These are phyloP conservation scores for Eustoma russellianum DNA, from an alignment of 257 asterid genomes.

Conservation along the genomic window DNA sequence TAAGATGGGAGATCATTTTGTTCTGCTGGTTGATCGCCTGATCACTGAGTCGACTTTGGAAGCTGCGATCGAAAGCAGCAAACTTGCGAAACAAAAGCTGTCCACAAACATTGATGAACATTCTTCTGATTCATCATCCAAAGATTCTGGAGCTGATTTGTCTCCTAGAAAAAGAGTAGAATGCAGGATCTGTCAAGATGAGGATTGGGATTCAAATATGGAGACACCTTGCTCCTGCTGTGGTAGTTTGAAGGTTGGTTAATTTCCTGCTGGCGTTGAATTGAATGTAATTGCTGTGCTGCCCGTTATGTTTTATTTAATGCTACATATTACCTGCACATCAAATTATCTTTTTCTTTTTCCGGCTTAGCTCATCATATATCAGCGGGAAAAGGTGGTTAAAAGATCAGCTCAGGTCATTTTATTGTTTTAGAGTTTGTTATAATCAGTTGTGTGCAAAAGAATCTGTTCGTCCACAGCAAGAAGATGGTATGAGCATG, in stretches of 20 bases:
- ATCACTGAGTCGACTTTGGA: constrained; percentile 89
- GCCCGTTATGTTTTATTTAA: not conserved
- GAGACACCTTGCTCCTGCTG: constrained; percentile 96
- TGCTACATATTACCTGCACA: too few species aligned
- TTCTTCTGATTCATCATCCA: constrained; percentile 20
- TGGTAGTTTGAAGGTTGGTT: constrained; percentile 86
- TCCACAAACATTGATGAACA: constrained; percentile 19
- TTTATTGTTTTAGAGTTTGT: too few species aligned
- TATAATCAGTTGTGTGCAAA: too few species aligned
- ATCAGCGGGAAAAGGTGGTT: too few species aligned
- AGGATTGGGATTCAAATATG: constrained; percentile 70
- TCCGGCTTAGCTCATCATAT: not conserved
- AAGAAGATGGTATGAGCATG: too few species aligned
- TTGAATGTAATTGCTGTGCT: not conserved
- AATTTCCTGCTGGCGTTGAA: not conserved
- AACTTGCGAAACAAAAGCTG: constrained; percentile 27
- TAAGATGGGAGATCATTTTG: constrained; percentile 93
- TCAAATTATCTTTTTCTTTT: not conserved
- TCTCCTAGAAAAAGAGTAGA: constrained; percentile 64
- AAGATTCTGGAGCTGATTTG: constrained; percentile 31
- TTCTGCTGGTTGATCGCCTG: constrained; percentile 87
- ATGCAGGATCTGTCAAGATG: constrained; percentile 98
- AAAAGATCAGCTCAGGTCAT: too few species aligned
- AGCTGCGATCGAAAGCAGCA: constrained; percentile 78
- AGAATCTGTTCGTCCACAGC: too few species aligned